Evolutionary conservation across 2,329 filamentous ascomycete genomes (phyloP), one percentile per base, ranked within the genome.

Genomic region (Leptographium galeiforme): DNA sequence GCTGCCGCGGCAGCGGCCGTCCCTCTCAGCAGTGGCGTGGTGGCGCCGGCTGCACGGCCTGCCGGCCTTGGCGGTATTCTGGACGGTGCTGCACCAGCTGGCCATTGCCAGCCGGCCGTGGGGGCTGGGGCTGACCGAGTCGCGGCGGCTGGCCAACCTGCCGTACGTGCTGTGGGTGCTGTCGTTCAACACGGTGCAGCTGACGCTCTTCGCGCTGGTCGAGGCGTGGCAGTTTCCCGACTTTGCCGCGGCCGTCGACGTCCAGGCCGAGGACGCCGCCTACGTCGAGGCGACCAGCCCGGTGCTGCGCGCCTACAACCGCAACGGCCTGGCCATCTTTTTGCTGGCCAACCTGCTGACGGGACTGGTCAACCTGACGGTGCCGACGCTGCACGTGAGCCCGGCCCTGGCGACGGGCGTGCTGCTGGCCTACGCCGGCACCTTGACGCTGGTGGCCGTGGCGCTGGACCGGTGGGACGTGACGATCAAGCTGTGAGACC

Each of bases 131-230:
- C 73, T 95, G 33, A 75, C 75, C 14, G 89, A 96, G 8, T 97
- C 93, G 7, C 84, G 93, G 19, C 84, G 93, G 1, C 73, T 97
- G 54, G 93, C 91, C 10, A 98, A 98, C 63, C 75, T 96, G 57
- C 89, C 93, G 0, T 98, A 98, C 65, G 78, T 97, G 45, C 73
- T 95, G 46, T 97, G 91, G 89, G 85, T 95, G 8, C 78, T 83
- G n/a, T 84, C 88, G 3, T 96, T 93, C 73, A 98, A 97, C 71
- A 84, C 80, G 57, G 74, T 77, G n/a, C 89, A 95, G 65, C 73
- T 98, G 11, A 72, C 87, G 8, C 75, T 84, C 1, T 95, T 91
- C 66, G 89, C 83, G 62, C 65, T 83, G 14, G 76, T 93, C 30
- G 91, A 98, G 66, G 82, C 78, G 4, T 32, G 87, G 3, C 82